Evolutionary conservation across 2,329 filamentous ascomycete species (phyloP).

Genomic region (Penicillium hordei): DNA sequence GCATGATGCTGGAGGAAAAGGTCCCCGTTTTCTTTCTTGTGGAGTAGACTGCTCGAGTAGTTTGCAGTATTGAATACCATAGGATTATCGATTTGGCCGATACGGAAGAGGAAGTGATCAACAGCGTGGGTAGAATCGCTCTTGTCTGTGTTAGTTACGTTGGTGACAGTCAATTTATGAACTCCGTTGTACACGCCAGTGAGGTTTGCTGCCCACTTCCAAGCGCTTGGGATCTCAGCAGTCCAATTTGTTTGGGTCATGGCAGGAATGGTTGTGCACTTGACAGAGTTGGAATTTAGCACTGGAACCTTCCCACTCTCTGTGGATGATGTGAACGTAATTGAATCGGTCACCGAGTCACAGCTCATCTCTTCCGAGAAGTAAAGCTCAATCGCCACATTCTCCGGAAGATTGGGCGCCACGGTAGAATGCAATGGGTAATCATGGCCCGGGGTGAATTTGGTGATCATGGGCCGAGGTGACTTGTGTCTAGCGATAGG

Average conservation of each 20-base stretch:
- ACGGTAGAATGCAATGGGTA: constrained; percentile 53
- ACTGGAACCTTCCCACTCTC: constrained; percentile 46
- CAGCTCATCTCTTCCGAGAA: constrained; percentile 64
- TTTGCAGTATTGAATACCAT: constrained; percentile 60
- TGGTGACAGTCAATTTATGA: constrained; percentile 58
- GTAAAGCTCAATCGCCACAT: constrained; percentile 51
- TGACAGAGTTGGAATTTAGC: constrained; percentile 46
- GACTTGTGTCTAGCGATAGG: constrained; percentile 50
- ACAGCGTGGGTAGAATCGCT: constrained; percentile 49
- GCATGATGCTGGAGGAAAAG: constrained; percentile 59
- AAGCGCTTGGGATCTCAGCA: constrained; percentile 55
- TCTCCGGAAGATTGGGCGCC: constrained; percentile 42
- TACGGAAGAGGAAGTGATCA: constrained; percentile 63
- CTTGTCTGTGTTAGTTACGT: constrained; percentile 47
- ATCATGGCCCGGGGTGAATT: constrained; percentile 62
- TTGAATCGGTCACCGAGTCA: constrained; percentile 49
- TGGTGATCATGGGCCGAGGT: constrained; percentile 59
- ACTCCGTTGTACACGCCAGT: constrained; percentile 61
- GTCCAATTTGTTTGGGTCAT: constrained; percentile 40
- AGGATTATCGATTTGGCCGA: constrained; percentile 59
- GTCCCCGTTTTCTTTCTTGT: constrained; percentile 43
- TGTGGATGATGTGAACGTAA: constrained; percentile 56
- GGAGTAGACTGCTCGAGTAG: constrained; percentile 57
- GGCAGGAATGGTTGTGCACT: constrained; percentile 44
- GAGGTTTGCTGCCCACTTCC: constrained; percentile 54